phyloP scores from a whole-genome alignment of 2,329 filamentous ascomycete species.

The Sclerotinia nivalis region DNA sequence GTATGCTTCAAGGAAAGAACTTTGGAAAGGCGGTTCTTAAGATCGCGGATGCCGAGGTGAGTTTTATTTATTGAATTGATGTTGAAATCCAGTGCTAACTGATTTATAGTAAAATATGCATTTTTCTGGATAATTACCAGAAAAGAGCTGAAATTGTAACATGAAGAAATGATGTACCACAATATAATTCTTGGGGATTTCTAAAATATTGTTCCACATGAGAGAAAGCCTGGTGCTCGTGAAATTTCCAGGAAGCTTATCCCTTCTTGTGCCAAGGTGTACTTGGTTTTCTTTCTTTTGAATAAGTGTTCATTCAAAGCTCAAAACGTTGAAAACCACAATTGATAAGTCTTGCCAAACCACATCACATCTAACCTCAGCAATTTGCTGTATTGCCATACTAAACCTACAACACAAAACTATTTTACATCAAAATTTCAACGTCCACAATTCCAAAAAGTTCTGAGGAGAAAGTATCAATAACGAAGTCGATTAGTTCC shows the following conservation, averaged over 20 bases:
- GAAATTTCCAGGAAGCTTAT: neutral
- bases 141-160: neutral
- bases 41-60: conserved; percentile 45
- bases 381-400: neutral
- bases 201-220: too few relatives aligned
- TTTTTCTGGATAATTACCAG: neutral
- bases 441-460: too few relatives aligned
- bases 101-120: neutral
- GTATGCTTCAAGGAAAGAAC: conserved; percentile 68
- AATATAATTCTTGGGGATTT: neutral
- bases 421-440: neutral
- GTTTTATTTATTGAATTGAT: neutral
- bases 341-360: neutral
- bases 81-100: neutral
- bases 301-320: conserved; percentile 1
- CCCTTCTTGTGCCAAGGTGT: neutral
- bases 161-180: neutral
- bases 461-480: neutral
- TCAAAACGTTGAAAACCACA: neutral
- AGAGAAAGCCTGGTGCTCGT: neutral
- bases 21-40: conserved; percentile 73
- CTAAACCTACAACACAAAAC: neutral
- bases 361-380: neutral
- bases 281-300: neutral
- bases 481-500: neutral